Evolutionary conservation across 345 rosid species (phyloP).

Genomic region (Eucalyptus regnans): DNA sequence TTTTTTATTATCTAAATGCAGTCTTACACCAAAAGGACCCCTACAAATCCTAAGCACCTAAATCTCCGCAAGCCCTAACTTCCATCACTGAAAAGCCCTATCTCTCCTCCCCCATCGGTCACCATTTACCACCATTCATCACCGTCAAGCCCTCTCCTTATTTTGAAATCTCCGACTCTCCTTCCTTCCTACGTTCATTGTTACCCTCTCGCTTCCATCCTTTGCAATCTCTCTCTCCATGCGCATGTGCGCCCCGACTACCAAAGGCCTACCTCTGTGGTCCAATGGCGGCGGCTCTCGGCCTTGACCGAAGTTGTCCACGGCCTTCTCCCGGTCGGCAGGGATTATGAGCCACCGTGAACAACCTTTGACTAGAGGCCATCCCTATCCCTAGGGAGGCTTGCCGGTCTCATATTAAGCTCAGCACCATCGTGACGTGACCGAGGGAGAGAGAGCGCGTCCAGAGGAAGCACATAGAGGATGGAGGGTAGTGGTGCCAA

Average conservation of each 20-base stretch:
- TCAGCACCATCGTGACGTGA: background rate
- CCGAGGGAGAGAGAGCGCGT: background rate
- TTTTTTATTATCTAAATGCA: too few species aligned
- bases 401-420: background rate
- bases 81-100: background rate
- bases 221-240: background rate
- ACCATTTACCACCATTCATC: background rate
- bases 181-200: background rate
- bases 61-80: background rate
- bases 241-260: background rate
- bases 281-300: background rate
- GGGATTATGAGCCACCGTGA: fast-evolving
- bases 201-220: too few species aligned
- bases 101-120: background rate
- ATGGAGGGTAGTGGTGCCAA: background rate
- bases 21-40: too few species aligned
- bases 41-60: too few species aligned
- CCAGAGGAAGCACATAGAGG: background rate
- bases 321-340: background rate
- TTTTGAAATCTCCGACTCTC: background rate
- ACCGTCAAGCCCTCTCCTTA: background rate
- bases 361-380: background rate
- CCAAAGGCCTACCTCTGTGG: background rate
- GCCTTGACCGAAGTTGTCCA: background rate
- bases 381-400: background rate